Conservation (phyloP, 352 stramenopile species). For the Pythium aristosporum region DNA sequence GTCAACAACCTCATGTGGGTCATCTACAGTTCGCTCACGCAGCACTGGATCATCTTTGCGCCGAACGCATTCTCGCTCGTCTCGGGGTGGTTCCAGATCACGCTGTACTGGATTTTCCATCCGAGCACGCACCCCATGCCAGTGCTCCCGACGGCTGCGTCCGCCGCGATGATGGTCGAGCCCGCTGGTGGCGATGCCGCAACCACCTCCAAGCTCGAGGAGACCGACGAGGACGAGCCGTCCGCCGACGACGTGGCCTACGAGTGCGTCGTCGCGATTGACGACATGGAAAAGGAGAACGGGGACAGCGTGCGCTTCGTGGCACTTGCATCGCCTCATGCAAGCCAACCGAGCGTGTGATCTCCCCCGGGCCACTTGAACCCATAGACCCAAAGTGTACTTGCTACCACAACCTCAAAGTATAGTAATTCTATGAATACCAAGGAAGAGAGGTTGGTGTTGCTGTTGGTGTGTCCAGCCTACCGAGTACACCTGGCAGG, state of each 20-base stretch:
- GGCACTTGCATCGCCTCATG: neutral
- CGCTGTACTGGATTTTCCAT: constrained; percentile 48
- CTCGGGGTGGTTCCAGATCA: constrained; percentile 37
- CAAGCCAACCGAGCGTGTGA: neutral
- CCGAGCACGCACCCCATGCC: constrained; percentile 36
- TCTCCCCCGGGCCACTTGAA: no score
- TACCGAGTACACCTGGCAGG: no score
- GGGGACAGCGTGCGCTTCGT: neutral
- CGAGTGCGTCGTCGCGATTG: neutral
- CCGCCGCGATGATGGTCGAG: neutral
- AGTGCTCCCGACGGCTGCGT: neutral
- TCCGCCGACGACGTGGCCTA: neutral
- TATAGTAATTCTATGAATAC: no score
- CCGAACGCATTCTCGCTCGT: constrained; percentile 45
- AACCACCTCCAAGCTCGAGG: neutral
- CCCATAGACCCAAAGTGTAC: no score
- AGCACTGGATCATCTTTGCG: constrained; percentile 50
- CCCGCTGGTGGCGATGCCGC: neutral
- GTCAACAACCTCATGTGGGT: constrained; percentile 39
- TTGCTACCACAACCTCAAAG: no score
- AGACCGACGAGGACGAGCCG: neutral
- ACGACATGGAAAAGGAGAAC: neutral
- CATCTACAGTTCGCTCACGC: constrained; percentile 40
- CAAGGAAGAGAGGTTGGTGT: no score
- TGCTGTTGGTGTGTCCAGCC: no score